phyloP scores from a whole-genome alignment of 2,329 filamentous ascomycete species.

The Shiraia sp. region DNA sequence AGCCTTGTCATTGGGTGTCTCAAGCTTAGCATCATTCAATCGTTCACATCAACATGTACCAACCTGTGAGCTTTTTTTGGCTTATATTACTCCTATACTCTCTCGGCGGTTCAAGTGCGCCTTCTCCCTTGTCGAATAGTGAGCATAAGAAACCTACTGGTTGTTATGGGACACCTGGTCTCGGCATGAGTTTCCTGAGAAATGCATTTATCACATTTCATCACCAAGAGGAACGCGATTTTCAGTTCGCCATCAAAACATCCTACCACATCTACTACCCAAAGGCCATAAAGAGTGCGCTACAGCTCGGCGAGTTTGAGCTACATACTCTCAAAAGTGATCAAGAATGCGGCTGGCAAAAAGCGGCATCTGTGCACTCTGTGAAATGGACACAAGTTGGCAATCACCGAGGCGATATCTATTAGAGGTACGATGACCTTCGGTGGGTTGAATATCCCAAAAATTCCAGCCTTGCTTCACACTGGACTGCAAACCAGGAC shows the following conservation, averaged over 20 bases:
- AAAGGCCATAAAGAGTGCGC: slow-evolving; percentile 2
- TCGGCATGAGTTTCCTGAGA: not conserved
- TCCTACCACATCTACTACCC: slow-evolving; percentile 10
- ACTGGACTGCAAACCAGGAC: not conserved
- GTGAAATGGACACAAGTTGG: not conserved
- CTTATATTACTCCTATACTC: too few relatives aligned
- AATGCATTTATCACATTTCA: not conserved
- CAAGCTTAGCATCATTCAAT: too few relatives aligned
- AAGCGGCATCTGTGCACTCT: slow-evolving; percentile 3
- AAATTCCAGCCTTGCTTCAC: not conserved
- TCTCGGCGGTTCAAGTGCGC: too few relatives aligned
- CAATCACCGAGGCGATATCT: slow-evolving; percentile 11
- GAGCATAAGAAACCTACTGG: too few relatives aligned
- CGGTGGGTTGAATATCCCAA: not conserved
- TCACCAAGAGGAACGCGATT: not conserved
- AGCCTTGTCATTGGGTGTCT: too few relatives aligned
- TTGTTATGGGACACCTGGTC: too few relatives aligned
- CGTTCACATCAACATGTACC: too few relatives aligned
- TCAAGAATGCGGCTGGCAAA: slow-evolving; percentile 8
- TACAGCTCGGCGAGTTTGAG: not conserved
- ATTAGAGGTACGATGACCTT: slow-evolving; percentile 9
- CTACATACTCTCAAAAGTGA: not conserved
- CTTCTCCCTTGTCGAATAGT: too few relatives aligned
- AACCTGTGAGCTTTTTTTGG: too few relatives aligned
- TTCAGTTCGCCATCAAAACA: slow-evolving; percentile 7